A percentile compares a stretch with the other conserved stretches of the same genome.
Evolutionary conservation across 345 rosid genomes (phyloP).

Genomic region (Brassica nigra): DNA sequence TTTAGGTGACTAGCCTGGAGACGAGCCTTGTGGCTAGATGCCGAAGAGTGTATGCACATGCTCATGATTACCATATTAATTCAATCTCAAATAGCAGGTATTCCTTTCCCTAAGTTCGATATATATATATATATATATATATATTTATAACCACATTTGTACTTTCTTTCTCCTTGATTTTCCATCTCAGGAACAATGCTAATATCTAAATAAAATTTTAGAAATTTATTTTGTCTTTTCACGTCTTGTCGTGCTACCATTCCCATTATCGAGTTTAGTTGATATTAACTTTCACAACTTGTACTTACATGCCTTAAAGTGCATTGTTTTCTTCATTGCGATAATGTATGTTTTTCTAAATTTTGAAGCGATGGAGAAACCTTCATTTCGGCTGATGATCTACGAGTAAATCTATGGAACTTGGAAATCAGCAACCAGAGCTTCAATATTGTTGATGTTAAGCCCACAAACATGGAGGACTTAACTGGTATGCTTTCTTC

Average conservation of each 20-base stretch:
- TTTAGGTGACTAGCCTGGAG: constrained; percentile 59
- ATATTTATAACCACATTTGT: not conserved
- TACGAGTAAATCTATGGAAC: constrained; percentile 99
- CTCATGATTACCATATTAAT: constrained; percentile 89
- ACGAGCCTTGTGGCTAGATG: constrained; percentile 86
- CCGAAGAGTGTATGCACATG: constrained; percentile 98
- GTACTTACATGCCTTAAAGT: constrained; percentile 8
- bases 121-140: too few relatives aligned
- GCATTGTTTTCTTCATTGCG: constrained; percentile 6
- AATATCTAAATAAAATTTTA: not conserved
- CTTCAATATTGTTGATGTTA: constrained; percentile 95
- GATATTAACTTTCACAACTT: constrained; percentile 8
- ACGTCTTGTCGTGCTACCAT: not conserved
- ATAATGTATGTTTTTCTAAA: constrained; percentile 6
- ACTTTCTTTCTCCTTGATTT: constrained; percentile 8
- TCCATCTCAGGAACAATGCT: constrained; percentile 9
- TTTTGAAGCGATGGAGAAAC: constrained; percentile 89
- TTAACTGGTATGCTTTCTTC: constrained; percentile 69
- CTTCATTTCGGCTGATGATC: constrained; percentile 97
- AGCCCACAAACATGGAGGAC: constrained; percentile 99
- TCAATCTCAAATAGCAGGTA: constrained; percentile 91
- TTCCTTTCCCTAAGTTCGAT: not conserved
- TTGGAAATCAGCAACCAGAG: constrained; percentile 98
- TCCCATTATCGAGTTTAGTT: not conserved
- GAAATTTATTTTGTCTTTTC: not conserved